phyloP scores from a whole-genome alignment of 768 basidiomycete genomes.

The Lentinus brumalis region DNA sequence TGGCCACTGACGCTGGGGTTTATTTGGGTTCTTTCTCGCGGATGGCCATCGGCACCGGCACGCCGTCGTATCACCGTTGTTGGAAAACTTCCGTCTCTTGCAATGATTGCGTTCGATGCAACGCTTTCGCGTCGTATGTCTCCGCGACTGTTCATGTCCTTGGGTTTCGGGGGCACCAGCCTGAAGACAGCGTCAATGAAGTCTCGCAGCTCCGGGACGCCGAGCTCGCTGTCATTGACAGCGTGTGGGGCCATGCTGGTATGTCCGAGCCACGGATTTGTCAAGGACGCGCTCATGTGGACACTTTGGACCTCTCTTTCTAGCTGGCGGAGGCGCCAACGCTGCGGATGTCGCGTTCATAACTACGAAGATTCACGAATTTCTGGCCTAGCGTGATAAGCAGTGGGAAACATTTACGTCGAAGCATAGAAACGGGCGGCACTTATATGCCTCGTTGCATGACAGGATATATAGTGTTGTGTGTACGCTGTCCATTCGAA shows the following conservation, averaged over 20 bases:
- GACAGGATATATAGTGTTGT: too few relatives aligned
- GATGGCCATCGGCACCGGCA: background rate
- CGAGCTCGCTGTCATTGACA: constrained; percentile 49
- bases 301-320: background rate
- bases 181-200: constrained; percentile 51
- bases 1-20: background rate
- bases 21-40: background rate
- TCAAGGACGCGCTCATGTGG: background rate
- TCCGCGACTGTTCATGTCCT: background rate
- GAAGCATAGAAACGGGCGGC: too few relatives aligned
- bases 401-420: too few relatives aligned
- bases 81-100: background rate
- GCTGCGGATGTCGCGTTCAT: constrained; percentile 18
- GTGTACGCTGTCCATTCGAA: too few relatives aligned
- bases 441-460: too few relatives aligned
- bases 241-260: constrained; percentile 59
- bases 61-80: background rate
- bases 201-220: constrained; percentile 42
- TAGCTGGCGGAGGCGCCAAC: constrained; percentile 21
- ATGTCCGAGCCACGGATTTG: constrained; percentile 14
- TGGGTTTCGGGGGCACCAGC: constrained; percentile 31
- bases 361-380: constrained; percentile 13
- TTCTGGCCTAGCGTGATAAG: constrained; percentile 2
- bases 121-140: background rate
- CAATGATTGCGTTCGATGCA: background rate